Conservation (phyloP, 176 grass and related monocot genomes). For the Thalia dealbata region DNA sequence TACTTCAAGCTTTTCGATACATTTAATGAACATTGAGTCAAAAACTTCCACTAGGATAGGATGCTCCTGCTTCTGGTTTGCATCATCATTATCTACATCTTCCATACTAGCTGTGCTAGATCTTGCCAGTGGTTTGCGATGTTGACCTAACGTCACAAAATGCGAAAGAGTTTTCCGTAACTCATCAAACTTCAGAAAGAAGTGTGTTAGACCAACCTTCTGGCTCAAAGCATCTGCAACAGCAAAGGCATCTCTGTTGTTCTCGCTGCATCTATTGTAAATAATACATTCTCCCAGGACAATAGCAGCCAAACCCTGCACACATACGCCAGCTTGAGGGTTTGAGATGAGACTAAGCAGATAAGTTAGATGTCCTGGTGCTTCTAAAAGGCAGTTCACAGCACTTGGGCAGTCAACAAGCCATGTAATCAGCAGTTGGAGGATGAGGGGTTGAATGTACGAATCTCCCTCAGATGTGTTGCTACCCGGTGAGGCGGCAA, state of each 20-base stretch:
- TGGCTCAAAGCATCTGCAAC: conserved; percentile 83
- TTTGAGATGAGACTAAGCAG: conserved; percentile 75
- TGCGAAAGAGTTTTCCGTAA: conserved; percentile 48
- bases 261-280: conserved; percentile 66
- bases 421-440: conserved; percentile 68
- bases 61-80: conserved; percentile 46
- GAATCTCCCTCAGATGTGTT: conserved; percentile 28
- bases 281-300: conserved; percentile 77
- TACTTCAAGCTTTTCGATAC: conserved; percentile 60
- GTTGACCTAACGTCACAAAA: conserved; percentile 28
- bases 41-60: conserved; percentile 69
- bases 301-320: conserved; percentile 80
- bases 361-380: conserved; percentile 65
- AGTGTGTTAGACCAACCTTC: conserved; percentile 70
- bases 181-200: conserved; percentile 81
- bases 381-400: conserved; percentile 67
- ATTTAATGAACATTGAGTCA: conserved; percentile 59
- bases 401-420: conserved; percentile 79
- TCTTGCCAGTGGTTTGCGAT: conserved; percentile 53
- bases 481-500: conserved; percentile 48
- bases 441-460: conserved; percentile 65
- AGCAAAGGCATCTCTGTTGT: conserved; percentile 62
- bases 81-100: conserved; percentile 67
- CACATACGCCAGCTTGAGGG: conserved; percentile 40
- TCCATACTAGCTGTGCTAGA: conserved; percentile 77